phyloP scores from a whole-genome alignment of 441 rosid genomes.

The Croton setiger region DNA sequence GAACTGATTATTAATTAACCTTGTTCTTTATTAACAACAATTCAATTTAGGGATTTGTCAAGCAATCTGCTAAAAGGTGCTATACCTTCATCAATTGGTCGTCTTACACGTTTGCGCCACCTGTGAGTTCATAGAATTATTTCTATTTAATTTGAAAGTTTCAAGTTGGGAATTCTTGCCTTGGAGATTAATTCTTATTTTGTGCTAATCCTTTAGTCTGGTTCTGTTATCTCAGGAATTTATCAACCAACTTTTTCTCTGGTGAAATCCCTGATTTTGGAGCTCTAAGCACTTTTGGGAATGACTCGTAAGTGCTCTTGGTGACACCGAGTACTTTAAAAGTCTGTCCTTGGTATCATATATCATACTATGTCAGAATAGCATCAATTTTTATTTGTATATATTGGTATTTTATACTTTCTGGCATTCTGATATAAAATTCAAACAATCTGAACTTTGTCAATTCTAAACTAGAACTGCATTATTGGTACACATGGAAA shows the following conservation, averaged over 20 bases:
- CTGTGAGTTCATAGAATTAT: conserved; percentile 50
- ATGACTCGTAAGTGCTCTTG: conserved; percentile 61
- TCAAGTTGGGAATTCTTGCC: neutral
- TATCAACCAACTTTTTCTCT: conserved; percentile 87
- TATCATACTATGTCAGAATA: neutral
- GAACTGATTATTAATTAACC: neutral
- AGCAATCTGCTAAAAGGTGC: conserved; percentile 85
- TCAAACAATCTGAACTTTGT: neutral
- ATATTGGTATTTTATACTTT: neutral
- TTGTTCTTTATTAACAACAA: conserved; percentile 1
- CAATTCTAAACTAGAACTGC: neutral
- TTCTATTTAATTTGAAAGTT: neutral
- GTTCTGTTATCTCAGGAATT: conserved; percentile 48
- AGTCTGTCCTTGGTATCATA: no score
- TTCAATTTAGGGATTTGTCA: conserved; percentile 71
- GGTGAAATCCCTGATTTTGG: conserved; percentile 95
- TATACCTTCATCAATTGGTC: conserved; percentile 80
- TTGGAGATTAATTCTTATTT: neutral
- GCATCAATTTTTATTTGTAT: neutral
- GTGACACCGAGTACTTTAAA: no score
- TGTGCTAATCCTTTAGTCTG: conserved; percentile 9
- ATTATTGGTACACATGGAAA: neutral
- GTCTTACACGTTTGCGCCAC: conserved; percentile 52
- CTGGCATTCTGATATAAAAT: neutral
- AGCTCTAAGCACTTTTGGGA: conserved; percentile 66